Percentiles rank a stretch among this genome's conserved stretches.
phyloP scores from a whole-genome alignment of 129 eudicot genomes.

The Lactuca sativa region DNA sequence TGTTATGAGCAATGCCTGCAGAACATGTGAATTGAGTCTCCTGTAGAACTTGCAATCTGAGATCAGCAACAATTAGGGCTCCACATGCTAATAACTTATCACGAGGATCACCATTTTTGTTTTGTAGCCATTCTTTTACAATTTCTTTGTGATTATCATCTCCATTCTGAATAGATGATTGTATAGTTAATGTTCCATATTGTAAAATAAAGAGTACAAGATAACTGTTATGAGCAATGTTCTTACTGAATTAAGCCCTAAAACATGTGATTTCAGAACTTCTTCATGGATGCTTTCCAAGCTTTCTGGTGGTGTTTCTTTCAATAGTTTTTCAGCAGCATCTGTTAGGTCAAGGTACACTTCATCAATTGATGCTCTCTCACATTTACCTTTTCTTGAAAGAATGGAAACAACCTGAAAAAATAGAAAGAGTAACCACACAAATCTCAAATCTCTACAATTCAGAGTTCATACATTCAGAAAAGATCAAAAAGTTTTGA shows the following conservation, averaged over 20 bases:
- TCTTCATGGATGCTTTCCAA: constrained; percentile 67
- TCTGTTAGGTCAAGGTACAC: constrained; percentile 94
- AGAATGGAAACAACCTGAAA: constrained; percentile 91
- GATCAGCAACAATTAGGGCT: constrained; percentile 84
- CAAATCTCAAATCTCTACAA: not conserved
- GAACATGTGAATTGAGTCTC: constrained; percentile 94
- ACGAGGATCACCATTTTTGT: constrained; percentile 67
- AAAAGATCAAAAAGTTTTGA: constrained; percentile 9
- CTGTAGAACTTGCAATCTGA: constrained; percentile 71
- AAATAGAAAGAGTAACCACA: not conserved
- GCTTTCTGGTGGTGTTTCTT: constrained; percentile 63
- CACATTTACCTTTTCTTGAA: constrained; percentile 84
- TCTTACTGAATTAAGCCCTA: constrained; percentile 63
- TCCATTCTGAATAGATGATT: constrained; percentile 40
- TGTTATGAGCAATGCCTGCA: constrained; percentile 95
- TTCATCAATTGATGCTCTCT: constrained; percentile 98
- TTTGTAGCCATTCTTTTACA: constrained; percentile 65
- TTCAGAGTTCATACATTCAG: not conserved
- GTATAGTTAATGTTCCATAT: constrained; percentile 3
- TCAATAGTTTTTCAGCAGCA: constrained; percentile 81
- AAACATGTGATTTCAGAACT: constrained; percentile 74
- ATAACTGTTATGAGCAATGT: not conserved
- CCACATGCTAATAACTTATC: constrained; percentile 95
- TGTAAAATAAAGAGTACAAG: not conserved
- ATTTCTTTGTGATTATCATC: constrained; percentile 42